Evolutionary conservation across 2,329 filamentous ascomycete species (phyloP), one percentile per base, ranked within the genome.

Genomic region (Aspergillus transmontanensis): DNA sequence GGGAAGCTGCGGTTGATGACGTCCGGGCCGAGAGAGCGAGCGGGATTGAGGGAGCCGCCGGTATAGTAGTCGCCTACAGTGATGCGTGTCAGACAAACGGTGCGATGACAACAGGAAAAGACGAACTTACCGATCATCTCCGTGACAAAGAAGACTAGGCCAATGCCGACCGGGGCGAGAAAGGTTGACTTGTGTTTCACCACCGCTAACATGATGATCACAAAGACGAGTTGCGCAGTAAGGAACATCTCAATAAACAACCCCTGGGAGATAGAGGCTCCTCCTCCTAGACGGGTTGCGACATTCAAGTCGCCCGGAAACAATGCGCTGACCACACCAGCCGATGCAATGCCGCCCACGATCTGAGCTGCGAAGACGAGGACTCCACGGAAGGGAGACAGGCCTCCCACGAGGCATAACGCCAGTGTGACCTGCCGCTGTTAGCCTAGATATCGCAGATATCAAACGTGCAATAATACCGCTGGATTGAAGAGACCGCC

Each of bases 131-230:
- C 84, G 4, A 81, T 77, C 57, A 87, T 65, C 62, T 87, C 82
- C 0, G 81, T 80, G 50, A 92, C 84, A 74, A 93, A 92, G 59
- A 93, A 83, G 0, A 89, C 82, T 2, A 92, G 76, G 1, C 91
- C 91, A 68, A 93, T 91, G 14, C 88, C 89, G 4, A 93, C 79
- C 0, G 90, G 90, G 0, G 90, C 90, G 1, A 92, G 78, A 72
- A 84, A 91, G 0, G 90, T 93, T 2, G 87, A 86, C 51, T 88
- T 87, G 75, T 92, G 89, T 78, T 93, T 92, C 73, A 92, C 89
- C 4, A 87, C 86, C 0, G 89, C 89, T 51, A 92, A 82, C 85
- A 92, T 89, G 74, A 88, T 86, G 34, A 90, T 86, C 3, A 87
- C 85, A 59, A 90, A 80, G 9, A 90, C 84, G 11, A 91, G 80